Base-by-base conservation (phyloP, 148 eudicot species). In the Gaultheria prostrata region DNA sequence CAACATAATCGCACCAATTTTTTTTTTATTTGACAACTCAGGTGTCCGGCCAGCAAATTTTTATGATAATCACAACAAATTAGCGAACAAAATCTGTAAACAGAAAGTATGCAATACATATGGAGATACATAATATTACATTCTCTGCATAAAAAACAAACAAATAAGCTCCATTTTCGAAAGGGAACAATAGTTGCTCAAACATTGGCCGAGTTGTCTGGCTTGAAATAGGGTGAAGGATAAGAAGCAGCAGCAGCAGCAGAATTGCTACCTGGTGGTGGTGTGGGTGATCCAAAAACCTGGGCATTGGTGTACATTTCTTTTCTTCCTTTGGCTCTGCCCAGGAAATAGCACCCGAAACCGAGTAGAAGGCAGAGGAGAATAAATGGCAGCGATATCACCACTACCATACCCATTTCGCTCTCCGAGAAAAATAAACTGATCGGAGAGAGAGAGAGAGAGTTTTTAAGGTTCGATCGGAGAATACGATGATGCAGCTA, bases 321-420 rank as follows among this genome's bases (percentile, higher is more conserved):
- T 70, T 85, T 85, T 71, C 91, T 86, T 20, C 93, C 93, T 70
- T 82, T 87, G 32, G 89, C 86, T 86, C 91, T 89, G 10, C 93
- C 93, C 35, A 91, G 79, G 8, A 91, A 83, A 77, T 86, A 91
- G 59, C 93, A 91, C 39, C 93, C 93, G 73, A 91, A 85, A 4
- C 91, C 93, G 39, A 91, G 89, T 59, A 87, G 28, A 14, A 91
- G 4, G 3, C 86, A 89, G 61, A 91, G 86, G 20, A 91, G 74
- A 26, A 91, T 91, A 51, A 91, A 79, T 17, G 93, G 93, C 63
- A 91, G 86, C 39, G 91, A 91, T 12, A 89, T 75, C 82, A 89
- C 93, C 48, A 91, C 84, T 20, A 91, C 93, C 91, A 91, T 78
- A 8, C 91, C 93, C 93, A 91, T 90, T 15, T 82, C 65, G 11